Evolutionary conservation across 2,329 filamentous ascomycete genomes (phyloP).

Genomic region (Sclerotinia nivalis): DNA sequence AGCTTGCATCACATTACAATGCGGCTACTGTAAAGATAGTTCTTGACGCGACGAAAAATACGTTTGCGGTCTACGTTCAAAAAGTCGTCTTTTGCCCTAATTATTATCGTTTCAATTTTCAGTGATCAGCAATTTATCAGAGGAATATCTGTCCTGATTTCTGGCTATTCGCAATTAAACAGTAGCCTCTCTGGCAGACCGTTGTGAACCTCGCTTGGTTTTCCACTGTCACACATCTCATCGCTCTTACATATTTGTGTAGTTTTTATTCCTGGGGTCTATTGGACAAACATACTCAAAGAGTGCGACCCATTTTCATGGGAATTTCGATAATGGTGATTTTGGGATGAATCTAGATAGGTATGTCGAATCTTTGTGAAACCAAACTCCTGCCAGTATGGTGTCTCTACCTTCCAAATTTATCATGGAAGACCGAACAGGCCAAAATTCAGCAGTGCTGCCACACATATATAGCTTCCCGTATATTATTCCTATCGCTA

Average conservation of each 20-base stretch:
- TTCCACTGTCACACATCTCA: background rate
- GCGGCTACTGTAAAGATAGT: background rate
- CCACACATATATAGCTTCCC: too few relatives aligned
- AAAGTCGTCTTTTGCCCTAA: background rate
- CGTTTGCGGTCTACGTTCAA: background rate
- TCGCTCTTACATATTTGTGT: background rate
- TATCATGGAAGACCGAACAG: too few relatives aligned
- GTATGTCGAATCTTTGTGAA: background rate
- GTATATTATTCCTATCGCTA: too few relatives aligned
- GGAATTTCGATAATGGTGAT: background rate
- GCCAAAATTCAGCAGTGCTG: too few relatives aligned
- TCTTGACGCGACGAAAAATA: background rate
- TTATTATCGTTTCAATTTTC: background rate
- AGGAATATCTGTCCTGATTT: background rate
- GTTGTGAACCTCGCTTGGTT: background rate
- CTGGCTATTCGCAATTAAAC: background rate
- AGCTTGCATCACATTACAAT: background rate
- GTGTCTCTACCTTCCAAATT: too few relatives aligned
- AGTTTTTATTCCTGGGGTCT: background rate
- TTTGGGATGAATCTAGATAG: background rate
- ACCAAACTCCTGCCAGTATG: too few relatives aligned
- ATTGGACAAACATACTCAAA: background rate
- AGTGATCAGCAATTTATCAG: slow-evolving; percentile 5
- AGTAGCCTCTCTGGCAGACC: background rate
- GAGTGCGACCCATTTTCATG: background rate